phyloP scores from a whole-genome alignment of 768 basidiomycete genomes.

The Cystobasidium onofrii region DNA sequence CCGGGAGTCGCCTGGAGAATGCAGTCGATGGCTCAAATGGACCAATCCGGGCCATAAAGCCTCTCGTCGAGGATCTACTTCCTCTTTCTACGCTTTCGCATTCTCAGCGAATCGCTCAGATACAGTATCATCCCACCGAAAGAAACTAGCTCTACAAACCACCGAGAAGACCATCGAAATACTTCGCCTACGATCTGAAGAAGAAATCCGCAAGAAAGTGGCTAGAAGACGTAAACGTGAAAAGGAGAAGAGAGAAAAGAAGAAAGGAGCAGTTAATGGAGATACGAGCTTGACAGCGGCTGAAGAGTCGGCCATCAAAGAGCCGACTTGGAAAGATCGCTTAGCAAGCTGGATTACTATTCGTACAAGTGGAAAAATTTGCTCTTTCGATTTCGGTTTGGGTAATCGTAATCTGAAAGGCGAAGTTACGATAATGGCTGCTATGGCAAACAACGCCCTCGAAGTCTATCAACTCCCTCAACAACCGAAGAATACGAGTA shows the following conservation, averaged over 20 bases:
- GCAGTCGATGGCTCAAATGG: constrained; percentile 20
- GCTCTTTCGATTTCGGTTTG: constrained; percentile 67
- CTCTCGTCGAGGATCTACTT: constrained; percentile 47
- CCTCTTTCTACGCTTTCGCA: constrained; percentile 59
- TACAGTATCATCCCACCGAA: constrained; percentile 70
- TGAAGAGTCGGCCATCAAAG: constrained; percentile 43
- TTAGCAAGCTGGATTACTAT: constrained; percentile 77
- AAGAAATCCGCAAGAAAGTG: constrained; percentile 81
- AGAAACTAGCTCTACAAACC: constrained; percentile 83
- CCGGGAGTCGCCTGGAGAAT: constrained; percentile 65
- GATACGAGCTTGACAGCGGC: constrained; percentile 44
- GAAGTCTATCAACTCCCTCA: constrained; percentile 80
- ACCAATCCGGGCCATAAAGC: constrained; percentile 50
- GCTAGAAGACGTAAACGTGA: constrained; percentile 71
- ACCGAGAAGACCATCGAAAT: constrained; percentile 84
- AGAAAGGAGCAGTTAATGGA: constrained; percentile 50
- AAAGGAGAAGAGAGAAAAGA: constrained; percentile 65
- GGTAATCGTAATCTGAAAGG: constrained; percentile 42
- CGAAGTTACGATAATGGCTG: constrained; percentile 59
- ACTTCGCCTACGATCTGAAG: constrained; percentile 81
- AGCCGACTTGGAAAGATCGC: constrained; percentile 60
- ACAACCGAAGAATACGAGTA: constrained; percentile 45
- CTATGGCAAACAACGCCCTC: constrained; percentile 74
- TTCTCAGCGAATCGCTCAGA: constrained; percentile 76
- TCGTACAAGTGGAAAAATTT: constrained; percentile 75